A percentile compares a stretch with the other conserved stretches of the same genome.
These are phyloP conservation scores for Cyclospora cayetanensis DNA, from an alignment of 169 alveolate genomes.

Conservation along the genomic window DNA sequence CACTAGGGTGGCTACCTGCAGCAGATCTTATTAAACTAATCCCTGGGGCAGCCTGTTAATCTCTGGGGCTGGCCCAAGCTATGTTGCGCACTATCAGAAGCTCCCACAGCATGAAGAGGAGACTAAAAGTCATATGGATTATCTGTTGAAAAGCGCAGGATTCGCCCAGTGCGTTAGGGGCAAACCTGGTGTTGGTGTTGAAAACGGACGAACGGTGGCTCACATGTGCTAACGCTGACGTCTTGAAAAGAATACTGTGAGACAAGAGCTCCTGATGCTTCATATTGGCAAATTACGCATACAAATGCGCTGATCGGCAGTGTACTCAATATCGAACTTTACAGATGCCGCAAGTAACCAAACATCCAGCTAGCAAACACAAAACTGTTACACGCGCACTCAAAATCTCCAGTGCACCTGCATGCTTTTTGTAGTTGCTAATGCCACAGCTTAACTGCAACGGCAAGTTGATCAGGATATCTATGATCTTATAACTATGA, in stretches of 20 bases:
- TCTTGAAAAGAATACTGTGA: background rate
- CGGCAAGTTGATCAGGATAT: background rate
- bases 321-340: background rate
- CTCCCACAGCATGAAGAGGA: background rate
- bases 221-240: background rate
- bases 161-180: background rate
- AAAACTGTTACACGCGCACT: background rate
- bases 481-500: no score
- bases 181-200: no score
- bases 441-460: background rate
- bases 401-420: background rate
- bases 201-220: background rate
- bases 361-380: background rate
- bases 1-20: background rate
- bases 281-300: background rate
- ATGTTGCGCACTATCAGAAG: background rate
- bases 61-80: no score
- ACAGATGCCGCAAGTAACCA: background rate
- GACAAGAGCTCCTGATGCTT: background rate
- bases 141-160: background rate
- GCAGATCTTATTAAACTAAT: background rate
- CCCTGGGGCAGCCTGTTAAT: background rate
- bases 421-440: background rate
- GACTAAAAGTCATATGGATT: background rate
- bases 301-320: background rate